Percentiles rank a stretch among this genome's conserved stretches.
Evolutionary conservation across 441 rosid species (phyloP).

Genomic region (Flueggea neowawraea): DNA sequence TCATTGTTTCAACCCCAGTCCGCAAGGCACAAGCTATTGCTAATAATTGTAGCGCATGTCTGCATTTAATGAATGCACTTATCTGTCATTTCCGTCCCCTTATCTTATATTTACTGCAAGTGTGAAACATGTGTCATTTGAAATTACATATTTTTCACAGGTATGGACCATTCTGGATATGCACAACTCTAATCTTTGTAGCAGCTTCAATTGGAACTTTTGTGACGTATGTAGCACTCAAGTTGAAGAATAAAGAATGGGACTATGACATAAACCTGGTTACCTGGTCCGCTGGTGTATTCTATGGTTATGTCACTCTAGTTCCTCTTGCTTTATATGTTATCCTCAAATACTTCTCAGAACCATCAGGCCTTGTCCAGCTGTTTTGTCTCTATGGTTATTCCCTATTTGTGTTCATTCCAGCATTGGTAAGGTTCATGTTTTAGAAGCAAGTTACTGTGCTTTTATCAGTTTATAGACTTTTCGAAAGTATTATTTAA

Average conservation of each 20-base stretch:
- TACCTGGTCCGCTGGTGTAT: constrained; percentile 99
- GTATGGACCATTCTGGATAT: constrained; percentile 99
- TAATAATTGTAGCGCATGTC: neutral
- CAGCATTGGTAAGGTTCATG: constrained; percentile 78
- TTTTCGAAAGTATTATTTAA: too few species aligned
- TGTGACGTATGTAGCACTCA: constrained; percentile 96
- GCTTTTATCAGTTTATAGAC: neutral
- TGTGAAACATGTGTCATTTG: constrained; percentile 6
- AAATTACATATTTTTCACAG: constrained; percentile 31
- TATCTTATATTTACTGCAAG: neutral
- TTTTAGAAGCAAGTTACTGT: neutral
- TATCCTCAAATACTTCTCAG: constrained; percentile 97
- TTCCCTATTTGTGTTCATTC: constrained; percentile 89
- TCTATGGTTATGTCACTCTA: constrained; percentile 85
- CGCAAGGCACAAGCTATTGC: too few species aligned
- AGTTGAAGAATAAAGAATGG: constrained; percentile 84
- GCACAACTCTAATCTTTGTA: constrained; percentile 94
- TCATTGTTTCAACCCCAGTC: too few species aligned
- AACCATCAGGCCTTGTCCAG: constrained; percentile 90
- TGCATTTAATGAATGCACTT: neutral
- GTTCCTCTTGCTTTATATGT: constrained; percentile 79
- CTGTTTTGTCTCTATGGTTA: constrained; percentile 96
- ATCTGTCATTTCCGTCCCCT: neutral
- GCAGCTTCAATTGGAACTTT: constrained; percentile 99
- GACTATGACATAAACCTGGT: constrained; percentile 90